phyloP scores from a whole-genome alignment of 345 rosid genomes.

The Melaleuca alternifolia region DNA sequence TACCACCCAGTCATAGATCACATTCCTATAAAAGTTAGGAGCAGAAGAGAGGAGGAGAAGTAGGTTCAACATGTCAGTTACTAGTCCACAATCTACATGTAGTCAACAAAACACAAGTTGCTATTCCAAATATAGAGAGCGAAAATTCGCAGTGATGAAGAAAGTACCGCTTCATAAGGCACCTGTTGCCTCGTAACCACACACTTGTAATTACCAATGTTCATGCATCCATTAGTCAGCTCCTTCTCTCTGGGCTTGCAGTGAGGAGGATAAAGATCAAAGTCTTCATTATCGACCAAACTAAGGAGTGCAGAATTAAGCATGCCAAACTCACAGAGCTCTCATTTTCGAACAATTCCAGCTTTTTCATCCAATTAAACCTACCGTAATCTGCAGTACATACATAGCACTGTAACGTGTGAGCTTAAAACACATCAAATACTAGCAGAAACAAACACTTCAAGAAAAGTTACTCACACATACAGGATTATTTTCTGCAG shows the following conservation, averaged over 20 bases:
- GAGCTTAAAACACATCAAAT: background rate
- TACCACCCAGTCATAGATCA: background rate
- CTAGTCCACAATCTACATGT: background rate
- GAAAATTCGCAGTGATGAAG: background rate
- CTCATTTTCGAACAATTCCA: constrained; percentile 32
- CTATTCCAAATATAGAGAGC: background rate
- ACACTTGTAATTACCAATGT: constrained; percentile 42
- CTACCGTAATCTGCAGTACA: background rate
- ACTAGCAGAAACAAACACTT: background rate
- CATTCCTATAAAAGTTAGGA: background rate
- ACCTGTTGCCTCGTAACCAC: constrained; percentile 46
- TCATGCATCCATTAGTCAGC: constrained; percentile 42
- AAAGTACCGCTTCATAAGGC: constrained; percentile 40
- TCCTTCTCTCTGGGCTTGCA: constrained; percentile 26
- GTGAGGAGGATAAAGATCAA: constrained; percentile 40
- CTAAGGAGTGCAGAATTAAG: constrained; percentile 40
- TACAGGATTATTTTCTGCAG: background rate
- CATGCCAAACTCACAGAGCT: constrained; percentile 35
- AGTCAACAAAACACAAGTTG: background rate
- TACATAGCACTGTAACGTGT: background rate
- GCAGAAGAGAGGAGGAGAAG: background rate
- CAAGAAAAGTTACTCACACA: background rate
- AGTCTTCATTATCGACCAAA: constrained; percentile 26
- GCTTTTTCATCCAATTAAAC: constrained; percentile 37
- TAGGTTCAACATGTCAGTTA: background rate